Evolutionary conservation across 305 asterid genomes (phyloP), one percentile per base, ranked within the genome.

Genomic region (Rubia balearica): DNA sequence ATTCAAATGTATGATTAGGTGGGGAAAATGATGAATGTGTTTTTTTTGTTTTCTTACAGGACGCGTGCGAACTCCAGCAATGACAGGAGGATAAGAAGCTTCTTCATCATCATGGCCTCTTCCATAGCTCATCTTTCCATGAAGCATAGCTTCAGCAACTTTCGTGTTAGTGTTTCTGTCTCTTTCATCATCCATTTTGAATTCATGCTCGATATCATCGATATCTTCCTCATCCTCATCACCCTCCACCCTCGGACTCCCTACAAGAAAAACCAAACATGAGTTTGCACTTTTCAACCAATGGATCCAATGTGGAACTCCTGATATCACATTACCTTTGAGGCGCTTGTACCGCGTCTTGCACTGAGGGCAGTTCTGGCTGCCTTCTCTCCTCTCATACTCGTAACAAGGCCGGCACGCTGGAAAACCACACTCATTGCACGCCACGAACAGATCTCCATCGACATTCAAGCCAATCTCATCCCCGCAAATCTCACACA

Each of bases 81-180:
- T 90, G 69, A 94, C 89, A 8, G 89, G 93, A 19, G 93, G 96
- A 73, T 94, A 89, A 21, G 81, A 74, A 22, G 76, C 79, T 36
- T 89, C 98, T 48, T 86, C 93, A 51, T 91, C 96, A 59, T 91
- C 98, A 22, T 86, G 90, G 73, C 99, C 98, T 84, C 99, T 83
- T 70, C 99, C 99, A 69, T 89, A 89, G 70, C 95, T 94, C 99
- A 94, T 94, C 84, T 94, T 94, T 45, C 99, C 99, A 76, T 94
- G 98, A 70, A 94, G 99, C 87, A 94, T 85, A 67, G 95, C 87
- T 78, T 94, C 99, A 49, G 85, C 97, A 60, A 91, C 82, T 27
- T 75, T 73, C 14, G 93, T 89, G 78, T 94, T 91, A 70, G 57
- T 88, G 70, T 83, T 88, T 55, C 79, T 88, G 71, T 82, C 86